These are phyloP conservation scores for Mortierella sp. DNA, from an alignment of 371 early-diverging fungal species.

Conservation along the genomic window DNA sequence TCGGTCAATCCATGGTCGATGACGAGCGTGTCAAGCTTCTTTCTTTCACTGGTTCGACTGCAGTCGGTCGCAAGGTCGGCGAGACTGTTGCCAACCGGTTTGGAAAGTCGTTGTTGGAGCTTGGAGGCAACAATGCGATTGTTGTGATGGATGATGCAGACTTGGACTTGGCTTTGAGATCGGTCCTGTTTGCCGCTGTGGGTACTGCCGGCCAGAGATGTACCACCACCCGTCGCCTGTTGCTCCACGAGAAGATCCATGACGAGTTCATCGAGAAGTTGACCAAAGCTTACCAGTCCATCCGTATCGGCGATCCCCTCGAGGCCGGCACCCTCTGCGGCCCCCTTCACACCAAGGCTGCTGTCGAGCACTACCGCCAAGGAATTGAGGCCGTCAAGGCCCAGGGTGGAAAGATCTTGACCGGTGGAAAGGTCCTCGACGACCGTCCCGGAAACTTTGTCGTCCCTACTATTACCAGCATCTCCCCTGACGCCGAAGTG, in stretches of 20 bases:
- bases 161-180: conserved; percentile 90
- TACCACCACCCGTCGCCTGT: conserved; percentile 94
- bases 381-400: conserved; percentile 82
- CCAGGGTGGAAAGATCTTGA: conserved; percentile 91
- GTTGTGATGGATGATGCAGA: conserved; percentile 96
- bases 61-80: conserved; percentile 83
- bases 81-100: conserved; percentile 89
- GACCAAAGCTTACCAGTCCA: conserved; percentile 88
- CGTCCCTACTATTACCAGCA: conserved; percentile 93
- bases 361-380: conserved; percentile 82
- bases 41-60: conserved; percentile 93
- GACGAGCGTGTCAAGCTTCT: conserved; percentile 85
- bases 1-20: conserved; percentile 83
- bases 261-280: conserved; percentile 87
- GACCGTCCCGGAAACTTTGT: conserved; percentile 90
- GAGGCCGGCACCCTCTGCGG: conserved; percentile 91
- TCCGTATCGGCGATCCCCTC: conserved; percentile 93
- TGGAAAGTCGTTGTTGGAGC: conserved; percentile 89
- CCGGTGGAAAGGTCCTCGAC: conserved; percentile 86
- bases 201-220: conserved; percentile 98
- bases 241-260: conserved; percentile 93
- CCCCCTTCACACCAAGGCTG: conserved; percentile 91
- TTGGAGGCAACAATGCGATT: conserved; percentile 98
- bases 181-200: conserved; percentile 95
- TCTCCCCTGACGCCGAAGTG: conserved; percentile 80